phyloP scores from a whole-genome alignment of 1,139 yeast species.

The Yamadazyma conglobata region DNA sequence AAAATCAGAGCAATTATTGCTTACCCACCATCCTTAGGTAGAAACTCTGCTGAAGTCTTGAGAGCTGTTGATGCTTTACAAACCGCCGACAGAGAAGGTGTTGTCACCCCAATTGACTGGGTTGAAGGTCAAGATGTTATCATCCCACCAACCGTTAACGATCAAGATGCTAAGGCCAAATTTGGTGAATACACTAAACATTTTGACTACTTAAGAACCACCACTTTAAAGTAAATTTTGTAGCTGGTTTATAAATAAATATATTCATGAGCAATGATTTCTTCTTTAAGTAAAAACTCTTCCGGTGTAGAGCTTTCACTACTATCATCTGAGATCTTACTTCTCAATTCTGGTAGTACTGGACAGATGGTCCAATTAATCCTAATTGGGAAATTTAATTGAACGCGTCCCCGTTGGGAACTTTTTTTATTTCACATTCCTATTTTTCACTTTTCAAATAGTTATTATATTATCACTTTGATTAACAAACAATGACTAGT shows the following conservation, averaged over 20 bases:
- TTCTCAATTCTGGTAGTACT: too few relatives aligned
- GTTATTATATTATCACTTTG: background rate
- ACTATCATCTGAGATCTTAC: too few relatives aligned
- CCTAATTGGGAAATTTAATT: slow-evolving; percentile 21
- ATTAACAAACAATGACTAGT: slow-evolving; percentile 29
- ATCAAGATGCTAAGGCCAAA: slow-evolving; percentile 72
- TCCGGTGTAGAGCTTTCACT: too few relatives aligned
- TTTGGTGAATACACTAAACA: slow-evolving; percentile 78
- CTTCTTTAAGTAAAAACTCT: too few relatives aligned
- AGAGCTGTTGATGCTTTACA: slow-evolving; percentile 80
- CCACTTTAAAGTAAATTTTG: slow-evolving; percentile 19
- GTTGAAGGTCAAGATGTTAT: slow-evolving; percentile 83
- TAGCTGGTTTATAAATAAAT: background rate
- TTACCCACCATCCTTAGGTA: slow-evolving; percentile 84
- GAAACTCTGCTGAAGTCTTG: slow-evolving; percentile 84
- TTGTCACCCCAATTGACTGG: slow-evolving; percentile 88
- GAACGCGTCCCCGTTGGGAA: slow-evolving; percentile 15
- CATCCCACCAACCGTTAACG: slow-evolving; percentile 68
- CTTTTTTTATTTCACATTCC: slow-evolving; percentile 1
- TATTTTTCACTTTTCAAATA: background rate
- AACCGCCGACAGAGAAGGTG: slow-evolving; percentile 64
- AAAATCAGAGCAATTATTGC: slow-evolving; percentile 68
- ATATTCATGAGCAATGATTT: too few relatives aligned
- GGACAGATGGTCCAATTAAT: slow-evolving; percentile 4
- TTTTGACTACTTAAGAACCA: slow-evolving; percentile 79